These are phyloP conservation scores for Ceratocystis cacaofunesta DNA, from an alignment of 2,329 filamentous ascomycete genomes.

Conservation along the genomic window DNA sequence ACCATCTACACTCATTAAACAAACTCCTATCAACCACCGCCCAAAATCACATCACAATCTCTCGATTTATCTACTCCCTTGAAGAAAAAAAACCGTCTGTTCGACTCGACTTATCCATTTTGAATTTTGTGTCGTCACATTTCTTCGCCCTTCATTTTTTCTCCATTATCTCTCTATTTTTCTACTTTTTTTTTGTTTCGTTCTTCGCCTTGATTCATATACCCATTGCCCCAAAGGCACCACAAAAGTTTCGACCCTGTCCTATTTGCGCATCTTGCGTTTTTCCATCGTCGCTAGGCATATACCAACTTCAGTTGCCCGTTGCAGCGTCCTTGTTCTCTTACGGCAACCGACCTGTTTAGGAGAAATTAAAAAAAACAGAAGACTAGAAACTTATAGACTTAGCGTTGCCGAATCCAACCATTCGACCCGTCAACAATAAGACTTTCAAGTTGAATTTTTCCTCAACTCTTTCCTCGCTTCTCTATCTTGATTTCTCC, in stretches of 20 bases:
- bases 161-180: background rate
- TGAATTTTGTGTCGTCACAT: background rate
- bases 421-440: background rate
- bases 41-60: slow-evolving; percentile 15
- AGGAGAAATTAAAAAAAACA: background rate
- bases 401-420: background rate
- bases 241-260: slow-evolving; percentile 5
- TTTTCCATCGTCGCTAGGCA: background rate
- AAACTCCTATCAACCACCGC: slow-evolving; percentile 15
- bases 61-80: slow-evolving; percentile 15
- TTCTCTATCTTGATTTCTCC: slow-evolving; percentile 11
- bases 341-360: slow-evolving; percentile 1
- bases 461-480: slow-evolving; percentile 22
- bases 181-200: background rate
- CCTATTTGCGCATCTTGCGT: background rate
- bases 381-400: background rate
- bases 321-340: slow-evolving; percentile 1
- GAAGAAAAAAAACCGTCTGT: background rate
- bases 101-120: background rate
- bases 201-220: slow-evolving; percentile 7
- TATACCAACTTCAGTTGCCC: background rate
- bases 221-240: slow-evolving; percentile 14
- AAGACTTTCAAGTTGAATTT: slow-evolving; percentile 14
- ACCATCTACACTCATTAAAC: slow-evolving; percentile 20
- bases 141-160: background rate